Percentiles rank a stretch among this genome's conserved stretches.
These are phyloP conservation scores for Neonectria magnoliae DNA, from an alignment of 2,329 filamentous ascomycete genomes.

Conservation along the genomic window DNA sequence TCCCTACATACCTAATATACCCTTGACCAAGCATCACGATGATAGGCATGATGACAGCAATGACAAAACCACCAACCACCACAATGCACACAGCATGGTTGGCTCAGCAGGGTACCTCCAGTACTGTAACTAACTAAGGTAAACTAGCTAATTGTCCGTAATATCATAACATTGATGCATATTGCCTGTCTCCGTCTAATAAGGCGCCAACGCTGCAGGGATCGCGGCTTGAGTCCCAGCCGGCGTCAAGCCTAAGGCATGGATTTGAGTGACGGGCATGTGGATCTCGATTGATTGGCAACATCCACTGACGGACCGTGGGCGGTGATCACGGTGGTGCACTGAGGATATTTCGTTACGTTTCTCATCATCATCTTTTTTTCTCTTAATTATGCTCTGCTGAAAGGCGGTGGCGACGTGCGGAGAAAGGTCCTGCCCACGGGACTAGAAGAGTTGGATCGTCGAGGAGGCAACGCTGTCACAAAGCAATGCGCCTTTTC, in stretches of 20 bases:
- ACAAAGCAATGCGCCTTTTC: not conserved
- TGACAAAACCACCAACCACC: not conserved
- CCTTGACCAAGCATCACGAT: not conserved
- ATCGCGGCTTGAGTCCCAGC: slow-evolving; percentile 32
- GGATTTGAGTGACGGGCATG: slow-evolving; percentile 35
- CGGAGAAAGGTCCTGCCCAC: not conserved
- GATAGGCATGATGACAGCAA: not conserved
- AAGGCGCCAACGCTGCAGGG: slow-evolving; percentile 31
- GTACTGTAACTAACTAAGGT: not conserved
- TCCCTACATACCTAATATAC: too few species aligned
- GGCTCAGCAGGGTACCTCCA: not conserved
- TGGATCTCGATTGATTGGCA: slow-evolving; percentile 43
- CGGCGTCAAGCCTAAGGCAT: slow-evolving; percentile 35
- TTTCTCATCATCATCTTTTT: not conserved
- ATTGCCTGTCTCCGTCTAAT: slow-evolving; percentile 1
- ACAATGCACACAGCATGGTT: not conserved
- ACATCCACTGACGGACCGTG: slow-evolving; percentile 32
- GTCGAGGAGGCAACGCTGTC: not conserved
- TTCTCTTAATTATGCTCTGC: too few species aligned
- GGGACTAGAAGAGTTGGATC: not conserved
- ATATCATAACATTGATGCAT: not conserved
- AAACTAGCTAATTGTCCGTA: not conserved
- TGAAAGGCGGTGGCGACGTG: not conserved
- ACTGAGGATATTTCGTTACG: slow-evolving; percentile 14
- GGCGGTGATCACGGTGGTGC: slow-evolving; percentile 39